Percentiles rank a stretch among this genome's conserved stretches.
phyloP scores from a whole-genome alignment of 805 yeast species.

The Wickerhamomyces alni region DNA sequence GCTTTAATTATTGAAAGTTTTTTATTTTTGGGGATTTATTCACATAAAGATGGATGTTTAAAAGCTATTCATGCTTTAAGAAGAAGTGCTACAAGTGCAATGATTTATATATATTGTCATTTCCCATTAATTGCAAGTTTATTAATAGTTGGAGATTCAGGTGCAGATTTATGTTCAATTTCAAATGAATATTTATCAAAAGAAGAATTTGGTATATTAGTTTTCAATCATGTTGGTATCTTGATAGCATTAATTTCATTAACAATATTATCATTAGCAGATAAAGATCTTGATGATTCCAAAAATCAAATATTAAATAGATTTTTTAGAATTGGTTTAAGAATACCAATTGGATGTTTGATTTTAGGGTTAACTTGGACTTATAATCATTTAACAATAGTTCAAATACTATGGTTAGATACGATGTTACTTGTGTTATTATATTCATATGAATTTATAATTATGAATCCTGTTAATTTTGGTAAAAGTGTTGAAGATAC shows the following conservation, averaged over 20 bases:
- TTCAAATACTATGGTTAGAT: constrained; percentile 38
- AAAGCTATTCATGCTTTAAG: constrained; percentile 51
- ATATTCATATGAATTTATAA: constrained; percentile 32
- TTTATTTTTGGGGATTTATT: constrained; percentile 45
- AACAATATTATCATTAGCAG: constrained; percentile 36
- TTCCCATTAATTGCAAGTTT: constrained; percentile 45
- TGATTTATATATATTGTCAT: constrained; percentile 41
- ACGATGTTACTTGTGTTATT: constrained; percentile 29
- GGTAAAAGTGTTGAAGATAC: neutral
- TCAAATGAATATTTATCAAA: constrained; percentile 21
- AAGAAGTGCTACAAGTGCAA: constrained; percentile 39
- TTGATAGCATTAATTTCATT: constrained; percentile 37
- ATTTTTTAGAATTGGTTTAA: constrained; percentile 32
- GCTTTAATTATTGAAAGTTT: constrained; percentile 43
- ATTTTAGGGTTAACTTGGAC: constrained; percentile 40
- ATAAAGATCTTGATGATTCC: constrained; percentile 36
- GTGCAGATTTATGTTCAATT: constrained; percentile 38
- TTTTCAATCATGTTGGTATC: constrained; percentile 50
- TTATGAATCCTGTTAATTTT: constrained; percentile 18
- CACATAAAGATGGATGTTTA: constrained; percentile 43
- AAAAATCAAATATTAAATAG: constrained; percentile 27
- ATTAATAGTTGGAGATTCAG: constrained; percentile 54
- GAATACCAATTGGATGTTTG: constrained; percentile 35
- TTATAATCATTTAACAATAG: constrained; percentile 27
- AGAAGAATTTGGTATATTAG: constrained; percentile 36